phyloP scores from a whole-genome alignment of 2,329 filamentous ascomycete species.

The Cordyceps farinosa region DNA sequence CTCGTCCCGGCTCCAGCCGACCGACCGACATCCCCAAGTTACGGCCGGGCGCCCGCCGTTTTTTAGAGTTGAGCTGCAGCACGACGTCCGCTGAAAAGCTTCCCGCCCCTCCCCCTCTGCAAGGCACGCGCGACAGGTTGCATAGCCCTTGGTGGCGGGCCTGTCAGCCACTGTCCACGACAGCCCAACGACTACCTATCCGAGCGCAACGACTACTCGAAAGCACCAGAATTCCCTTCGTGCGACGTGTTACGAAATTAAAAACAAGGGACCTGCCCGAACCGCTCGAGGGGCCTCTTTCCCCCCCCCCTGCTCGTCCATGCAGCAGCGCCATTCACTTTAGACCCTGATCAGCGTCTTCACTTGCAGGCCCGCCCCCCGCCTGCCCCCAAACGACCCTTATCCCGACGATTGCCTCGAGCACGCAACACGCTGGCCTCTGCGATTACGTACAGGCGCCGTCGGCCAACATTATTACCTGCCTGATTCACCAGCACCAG shows the following conservation, averaged over 20 bases:
- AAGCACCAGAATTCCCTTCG: not conserved
- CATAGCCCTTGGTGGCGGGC: not conserved
- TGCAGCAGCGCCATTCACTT: not conserved
- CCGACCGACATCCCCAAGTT: too few species aligned
- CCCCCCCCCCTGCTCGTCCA: not conserved
- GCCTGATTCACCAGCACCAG: not conserved
- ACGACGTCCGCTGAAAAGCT: not conserved
- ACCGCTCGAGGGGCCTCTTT: not conserved
- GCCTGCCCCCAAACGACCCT: not conserved
- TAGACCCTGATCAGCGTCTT: conserved; percentile 13
- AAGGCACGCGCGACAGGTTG: conserved; percentile 7
- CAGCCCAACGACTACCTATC: not conserved
- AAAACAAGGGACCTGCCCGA: conserved; percentile 4
- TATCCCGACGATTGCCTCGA: not conserved
- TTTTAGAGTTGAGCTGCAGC: conserved; percentile 7
- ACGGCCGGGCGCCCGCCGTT: too few species aligned
- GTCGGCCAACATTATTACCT: not conserved
- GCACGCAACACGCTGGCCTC: not conserved
- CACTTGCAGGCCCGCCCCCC: not conserved
- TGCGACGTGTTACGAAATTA: conserved; percentile 2
- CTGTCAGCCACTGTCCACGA: not conserved
- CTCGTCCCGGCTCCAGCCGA: too few species aligned
- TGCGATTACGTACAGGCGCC: conserved; percentile 3
- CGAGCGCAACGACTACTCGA: not conserved
- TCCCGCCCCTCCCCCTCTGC: not conserved